phyloP scores from a whole-genome alignment of 768 basidiomycete species.

The Pisolithus microcarpus region DNA sequence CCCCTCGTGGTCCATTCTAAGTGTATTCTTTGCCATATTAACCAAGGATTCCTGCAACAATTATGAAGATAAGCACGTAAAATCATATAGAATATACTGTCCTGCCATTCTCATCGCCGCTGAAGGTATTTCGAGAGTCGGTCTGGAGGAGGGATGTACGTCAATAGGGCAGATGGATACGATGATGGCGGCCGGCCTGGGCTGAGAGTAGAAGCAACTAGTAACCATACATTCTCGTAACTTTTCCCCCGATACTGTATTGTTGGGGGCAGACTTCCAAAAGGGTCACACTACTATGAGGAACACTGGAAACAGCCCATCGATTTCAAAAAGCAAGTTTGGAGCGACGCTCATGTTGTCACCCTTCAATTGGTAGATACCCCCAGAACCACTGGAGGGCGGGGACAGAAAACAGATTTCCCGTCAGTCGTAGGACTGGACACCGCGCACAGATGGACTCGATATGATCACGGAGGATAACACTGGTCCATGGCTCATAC shows the following conservation, averaged over 20 bases:
- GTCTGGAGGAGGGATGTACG: constrained; percentile 22
- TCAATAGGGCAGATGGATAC: too few species aligned
- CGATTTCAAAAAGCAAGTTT: constrained; percentile 28
- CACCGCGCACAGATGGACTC: too few species aligned
- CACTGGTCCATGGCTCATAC: too few species aligned
- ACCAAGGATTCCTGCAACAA: constrained; percentile 6
- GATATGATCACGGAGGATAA: too few species aligned
- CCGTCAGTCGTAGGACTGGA: too few species aligned
- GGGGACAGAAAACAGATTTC: too few species aligned
- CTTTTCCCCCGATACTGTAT: constrained; percentile 39
- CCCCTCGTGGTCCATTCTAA: constrained; percentile 4
- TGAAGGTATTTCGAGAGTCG: constrained; percentile 44
- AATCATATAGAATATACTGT: constrained; percentile 18
- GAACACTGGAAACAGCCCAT: too few species aligned
- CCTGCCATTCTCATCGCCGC: constrained; percentile 43
- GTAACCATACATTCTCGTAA: constrained; percentile 44
- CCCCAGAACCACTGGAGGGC: too few species aligned
- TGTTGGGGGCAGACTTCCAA: constrained; percentile 49
- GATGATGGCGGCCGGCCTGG: constrained; percentile 9
- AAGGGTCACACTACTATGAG: constrained; percentile 31
- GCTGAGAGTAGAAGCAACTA: constrained; percentile 40
- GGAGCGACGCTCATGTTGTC: constrained; percentile 45
- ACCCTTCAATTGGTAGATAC: constrained; percentile 43
- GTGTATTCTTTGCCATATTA: constrained; percentile 10
- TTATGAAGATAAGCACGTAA: too few species aligned